Evolutionary conservation across 208 protist species (phyloP).

Genomic region (Leishmania mexicana): DNA sequence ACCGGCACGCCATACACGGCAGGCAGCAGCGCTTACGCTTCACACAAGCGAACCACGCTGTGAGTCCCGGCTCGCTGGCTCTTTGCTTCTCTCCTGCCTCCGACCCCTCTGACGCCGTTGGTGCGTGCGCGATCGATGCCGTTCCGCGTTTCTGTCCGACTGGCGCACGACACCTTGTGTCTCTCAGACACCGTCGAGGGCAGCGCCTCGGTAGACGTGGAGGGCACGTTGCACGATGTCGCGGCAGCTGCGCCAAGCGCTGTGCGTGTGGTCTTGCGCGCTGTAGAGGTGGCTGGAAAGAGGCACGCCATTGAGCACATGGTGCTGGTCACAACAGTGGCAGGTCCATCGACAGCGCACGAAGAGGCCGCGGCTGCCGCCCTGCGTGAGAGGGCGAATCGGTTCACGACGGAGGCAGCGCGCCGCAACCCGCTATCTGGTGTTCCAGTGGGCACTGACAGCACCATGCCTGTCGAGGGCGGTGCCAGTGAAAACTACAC

Average conservation of each 20-base stretch:
- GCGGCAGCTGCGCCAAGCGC: not conserved
- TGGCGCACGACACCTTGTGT: not conserved
- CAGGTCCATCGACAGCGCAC: not conserved
- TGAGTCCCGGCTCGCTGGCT: not conserved
- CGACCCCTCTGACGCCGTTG: too few relatives aligned
- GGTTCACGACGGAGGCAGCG: constrained; percentile 5
- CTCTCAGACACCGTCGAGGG: constrained; percentile 5
- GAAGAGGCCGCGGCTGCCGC: constrained; percentile 5
- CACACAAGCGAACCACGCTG: not conserved
- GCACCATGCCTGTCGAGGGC: not conserved
- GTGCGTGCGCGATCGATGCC: not conserved
- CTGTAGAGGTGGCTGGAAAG: constrained; percentile 5
- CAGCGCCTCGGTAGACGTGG: constrained; percentile 1
- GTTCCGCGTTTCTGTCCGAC: constrained; percentile 8
- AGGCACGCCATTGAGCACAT: not conserved
- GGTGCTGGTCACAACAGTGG: not conserved
- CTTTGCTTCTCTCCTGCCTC: not conserved
- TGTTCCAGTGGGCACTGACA: not conserved
- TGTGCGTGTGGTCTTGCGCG: constrained; percentile 14
- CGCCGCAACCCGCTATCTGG: constrained; percentile 7
- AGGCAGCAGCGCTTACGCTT: not conserved
- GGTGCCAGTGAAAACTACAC: not conserved
- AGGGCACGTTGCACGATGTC: not conserved
- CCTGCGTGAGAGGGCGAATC: not conserved
- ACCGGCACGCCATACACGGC: not conserved